phyloP scores from a whole-genome alignment of 441 rosid genomes.

The Pelargonium citronellum region DNA sequence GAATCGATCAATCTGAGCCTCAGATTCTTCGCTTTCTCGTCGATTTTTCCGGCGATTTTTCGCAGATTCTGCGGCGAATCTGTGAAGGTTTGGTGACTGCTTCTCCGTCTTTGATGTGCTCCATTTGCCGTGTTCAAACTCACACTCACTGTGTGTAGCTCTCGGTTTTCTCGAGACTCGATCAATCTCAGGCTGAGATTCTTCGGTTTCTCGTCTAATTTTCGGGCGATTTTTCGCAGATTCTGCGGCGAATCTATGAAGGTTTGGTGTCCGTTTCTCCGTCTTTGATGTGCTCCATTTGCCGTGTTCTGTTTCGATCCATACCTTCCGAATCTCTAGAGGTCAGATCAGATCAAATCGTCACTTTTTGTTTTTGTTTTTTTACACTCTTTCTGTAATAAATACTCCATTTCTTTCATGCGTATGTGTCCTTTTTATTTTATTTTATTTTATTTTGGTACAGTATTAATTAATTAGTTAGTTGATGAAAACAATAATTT shows the following conservation, averaged over 20 bases:
- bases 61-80: slow-evolving; percentile 5
- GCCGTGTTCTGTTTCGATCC: slow-evolving; percentile 32
- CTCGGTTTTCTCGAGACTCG: not conserved
- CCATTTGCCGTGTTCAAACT: slow-evolving; percentile 31
- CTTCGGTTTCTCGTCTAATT: not conserved
- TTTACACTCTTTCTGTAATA: not conserved
- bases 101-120: slow-evolving; percentile 1
- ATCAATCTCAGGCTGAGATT: slow-evolving; percentile 1
- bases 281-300: slow-evolving; percentile 17
- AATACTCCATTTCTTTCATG: not conserved
- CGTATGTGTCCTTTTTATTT: not conserved
- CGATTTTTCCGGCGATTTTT: not conserved
- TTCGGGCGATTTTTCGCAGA: not conserved
- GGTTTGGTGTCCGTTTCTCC: no score
- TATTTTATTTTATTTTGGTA: not conserved
- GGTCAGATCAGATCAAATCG: slow-evolving; percentile 54
- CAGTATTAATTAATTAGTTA: not conserved
- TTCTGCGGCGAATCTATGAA: not conserved
- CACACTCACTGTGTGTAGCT: not conserved
- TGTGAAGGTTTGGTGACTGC: not conserved
- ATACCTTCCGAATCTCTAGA: slow-evolving; percentile 2
- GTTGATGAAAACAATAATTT: slow-evolving; percentile 6
- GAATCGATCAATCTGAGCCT: not conserved
- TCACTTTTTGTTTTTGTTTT: slow-evolving; percentile 22
- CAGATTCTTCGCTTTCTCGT: not conserved